phyloP scores from a whole-genome alignment of 148 eudicot genomes.

The Pharnaceum exiguum region DNA sequence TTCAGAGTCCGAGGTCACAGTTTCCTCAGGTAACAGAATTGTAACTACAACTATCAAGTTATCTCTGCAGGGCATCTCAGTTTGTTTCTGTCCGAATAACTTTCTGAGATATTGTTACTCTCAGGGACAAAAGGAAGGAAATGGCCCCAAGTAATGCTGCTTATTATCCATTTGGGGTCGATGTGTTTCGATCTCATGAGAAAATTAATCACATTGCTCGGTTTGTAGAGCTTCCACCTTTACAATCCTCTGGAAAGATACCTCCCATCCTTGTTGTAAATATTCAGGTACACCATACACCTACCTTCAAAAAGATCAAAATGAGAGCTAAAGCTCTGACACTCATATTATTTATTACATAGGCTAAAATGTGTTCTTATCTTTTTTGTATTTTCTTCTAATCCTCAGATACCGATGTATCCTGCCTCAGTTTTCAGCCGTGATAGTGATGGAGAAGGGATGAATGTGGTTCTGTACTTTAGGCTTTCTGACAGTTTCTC shows the following conservation, averaged over 20 bases:
- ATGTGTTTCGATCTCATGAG: conserved; percentile 73
- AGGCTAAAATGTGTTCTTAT: not conserved
- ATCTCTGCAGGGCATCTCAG: not conserved
- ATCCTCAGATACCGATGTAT: conserved; percentile 67
- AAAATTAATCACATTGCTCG: conserved; percentile 90
- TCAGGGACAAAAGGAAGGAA: conserved; percentile 88
- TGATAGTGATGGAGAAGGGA: conserved; percentile 84
- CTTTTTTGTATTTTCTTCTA: not conserved
- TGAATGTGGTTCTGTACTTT: conserved; percentile 75
- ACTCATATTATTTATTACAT: not conserved
- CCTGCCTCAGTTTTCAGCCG: conserved; percentile 74
- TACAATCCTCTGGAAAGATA: conserved; percentile 46
- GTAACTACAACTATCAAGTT: not conserved
- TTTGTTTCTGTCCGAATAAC: not conserved
- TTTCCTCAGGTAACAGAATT: conserved; percentile 48
- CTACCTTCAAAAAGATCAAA: not conserved
- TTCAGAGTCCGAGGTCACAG: conserved; percentile 81
- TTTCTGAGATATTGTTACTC: not conserved
- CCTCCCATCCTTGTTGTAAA: conserved; percentile 87
- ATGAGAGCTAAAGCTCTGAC: not conserved
- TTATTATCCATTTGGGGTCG: conserved; percentile 80
- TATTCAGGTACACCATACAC: conserved; percentile 51
- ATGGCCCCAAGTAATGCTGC: conserved; percentile 67
- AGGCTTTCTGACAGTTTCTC: conserved; percentile 70
- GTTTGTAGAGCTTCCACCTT: conserved; percentile 72